Conservation (phyloP, 2,329 filamentous ascomycete genomes). For the Samsoniella hepiali region DNA sequence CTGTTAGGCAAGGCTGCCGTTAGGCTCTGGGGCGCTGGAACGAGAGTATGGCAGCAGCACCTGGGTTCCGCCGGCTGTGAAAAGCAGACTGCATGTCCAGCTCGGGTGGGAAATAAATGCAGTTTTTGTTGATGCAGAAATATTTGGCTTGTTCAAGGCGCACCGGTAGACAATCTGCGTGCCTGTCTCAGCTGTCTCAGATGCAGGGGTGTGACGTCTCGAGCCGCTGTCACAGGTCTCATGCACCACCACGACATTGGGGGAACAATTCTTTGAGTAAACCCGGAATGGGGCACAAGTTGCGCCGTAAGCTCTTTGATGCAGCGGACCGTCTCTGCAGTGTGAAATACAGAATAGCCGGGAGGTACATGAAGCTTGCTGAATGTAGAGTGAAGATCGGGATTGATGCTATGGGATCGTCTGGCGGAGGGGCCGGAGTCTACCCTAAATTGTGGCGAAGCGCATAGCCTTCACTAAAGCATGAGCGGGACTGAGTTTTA, state of each 20-base stretch:
- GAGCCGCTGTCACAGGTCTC: neutral
- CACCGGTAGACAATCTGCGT: neutral
- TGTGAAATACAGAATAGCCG: neutral
- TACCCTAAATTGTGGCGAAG: constrained; percentile 11
- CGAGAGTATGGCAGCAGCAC: constrained; percentile 2
- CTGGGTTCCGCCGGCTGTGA: neutral
- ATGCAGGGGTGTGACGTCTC: constrained; percentile 17
- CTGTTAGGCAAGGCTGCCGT: neutral
- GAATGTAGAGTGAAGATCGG: neutral
- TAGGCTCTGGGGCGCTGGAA: neutral
- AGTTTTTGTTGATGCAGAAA: neutral
- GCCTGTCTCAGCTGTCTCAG: constrained; percentile 12
- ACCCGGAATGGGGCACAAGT: no score
- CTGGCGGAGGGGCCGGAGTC: neutral
- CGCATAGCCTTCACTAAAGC: neutral
- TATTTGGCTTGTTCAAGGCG: neutral
- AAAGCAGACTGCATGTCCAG: neutral
- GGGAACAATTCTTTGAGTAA: no score
- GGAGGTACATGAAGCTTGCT: no score
- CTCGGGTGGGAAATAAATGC: neutral
- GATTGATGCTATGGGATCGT: neutral
- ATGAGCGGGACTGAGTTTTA: neutral
- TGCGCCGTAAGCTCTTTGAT: no score
- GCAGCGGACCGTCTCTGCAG: neutral
- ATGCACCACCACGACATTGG: neutral